These are phyloP conservation scores for Yarrowia keelungensis DNA, from an alignment of 805 yeast genomes.

Conservation along the genomic window DNA sequence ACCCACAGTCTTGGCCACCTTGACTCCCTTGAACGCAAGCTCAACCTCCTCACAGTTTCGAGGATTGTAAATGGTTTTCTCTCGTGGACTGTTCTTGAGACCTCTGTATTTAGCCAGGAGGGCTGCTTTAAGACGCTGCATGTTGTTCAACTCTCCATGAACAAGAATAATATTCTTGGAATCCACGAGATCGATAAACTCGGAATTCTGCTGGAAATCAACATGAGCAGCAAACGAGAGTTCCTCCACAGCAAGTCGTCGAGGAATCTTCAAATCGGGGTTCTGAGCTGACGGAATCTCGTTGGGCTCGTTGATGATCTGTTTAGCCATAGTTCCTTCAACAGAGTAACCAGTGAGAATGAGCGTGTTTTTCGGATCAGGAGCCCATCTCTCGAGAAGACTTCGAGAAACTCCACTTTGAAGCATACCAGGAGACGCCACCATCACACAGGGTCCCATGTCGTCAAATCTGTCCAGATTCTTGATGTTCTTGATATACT, in stretches of 20 bases:
- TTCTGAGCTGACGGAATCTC: conserved; percentile 85
- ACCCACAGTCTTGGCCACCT: conserved; percentile 80
- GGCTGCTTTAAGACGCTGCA: conserved; percentile 97
- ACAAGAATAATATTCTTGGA: conserved; percentile 88
- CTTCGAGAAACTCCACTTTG: conserved; percentile 95
- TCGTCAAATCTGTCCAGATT: conserved; percentile 87
- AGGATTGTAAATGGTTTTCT: conserved; percentile 91
- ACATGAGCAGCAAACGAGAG: conserved; percentile 99
- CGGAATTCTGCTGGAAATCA: conserved; percentile 90
- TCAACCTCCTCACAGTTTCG: conserved; percentile 82
- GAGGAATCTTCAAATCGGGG: conserved; percentile 83
- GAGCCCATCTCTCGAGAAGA: conserved; percentile 94
- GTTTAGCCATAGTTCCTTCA: conserved; percentile 98
- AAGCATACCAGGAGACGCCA: conserved; percentile 98
- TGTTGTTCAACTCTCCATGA: conserved; percentile 97
- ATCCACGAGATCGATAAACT: conserved; percentile 85
- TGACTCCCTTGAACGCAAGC: conserved; percentile 80
- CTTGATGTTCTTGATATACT: conserved; percentile 78
- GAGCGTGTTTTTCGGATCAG: conserved; percentile 88
- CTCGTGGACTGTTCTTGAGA: conserved; percentile 83
- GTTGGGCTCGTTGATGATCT: conserved; percentile 82
- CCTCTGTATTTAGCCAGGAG: conserved; percentile 82
- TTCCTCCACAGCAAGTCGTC: conserved; percentile 87
- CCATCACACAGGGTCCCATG: conserved; percentile 92
- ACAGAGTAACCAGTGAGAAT: conserved; percentile 96